phyloP scores from a whole-genome alignment of 179 eudicot genomes.

The Gypsophila paniculata region DNA sequence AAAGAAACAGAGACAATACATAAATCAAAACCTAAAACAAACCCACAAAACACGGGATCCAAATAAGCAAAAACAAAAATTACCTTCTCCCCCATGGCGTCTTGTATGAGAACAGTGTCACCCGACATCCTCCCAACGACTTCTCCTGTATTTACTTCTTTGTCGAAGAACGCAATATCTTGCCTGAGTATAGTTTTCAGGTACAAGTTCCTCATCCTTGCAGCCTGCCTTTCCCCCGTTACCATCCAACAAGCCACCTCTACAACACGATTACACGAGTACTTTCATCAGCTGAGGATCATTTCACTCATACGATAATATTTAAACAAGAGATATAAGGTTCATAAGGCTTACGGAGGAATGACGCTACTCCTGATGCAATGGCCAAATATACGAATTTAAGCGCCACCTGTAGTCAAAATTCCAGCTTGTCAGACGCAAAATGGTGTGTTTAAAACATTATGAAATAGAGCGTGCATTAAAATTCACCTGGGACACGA shows the following conservation, averaged over 20 bases:
- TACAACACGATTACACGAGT: constrained; percentile 17
- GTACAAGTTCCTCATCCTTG: constrained; percentile 54
- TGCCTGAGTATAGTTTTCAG: constrained; percentile 56
- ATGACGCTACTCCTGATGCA: constrained; percentile 61
- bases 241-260: constrained; percentile 71
- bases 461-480: not conserved
- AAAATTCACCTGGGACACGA: constrained; percentile 48
- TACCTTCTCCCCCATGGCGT: constrained; percentile 76
- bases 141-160: constrained; percentile 54
- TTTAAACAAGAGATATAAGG: not conserved
- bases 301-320: not conserved
- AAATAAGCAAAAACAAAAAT: not conserved
- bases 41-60: not conserved
- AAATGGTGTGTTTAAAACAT: not conserved
- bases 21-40: too few relatives aligned
- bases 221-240: constrained; percentile 69
- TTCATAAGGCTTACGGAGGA: constrained; percentile 58
- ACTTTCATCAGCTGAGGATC: not conserved
- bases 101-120: constrained; percentile 60
- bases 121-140: constrained; percentile 54
- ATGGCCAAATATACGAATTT: constrained; percentile 67
- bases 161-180: constrained; percentile 60
- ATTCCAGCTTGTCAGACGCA: not conserved
- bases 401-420: constrained; percentile 47
- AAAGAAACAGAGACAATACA: not conserved